A percentile compares a stretch with the other conserved stretches of the same genome.
These are phyloP conservation scores for Paraleonurus japonicus DNA, from an alignment of 257 asterid genomes.

Conservation along the genomic window DNA sequence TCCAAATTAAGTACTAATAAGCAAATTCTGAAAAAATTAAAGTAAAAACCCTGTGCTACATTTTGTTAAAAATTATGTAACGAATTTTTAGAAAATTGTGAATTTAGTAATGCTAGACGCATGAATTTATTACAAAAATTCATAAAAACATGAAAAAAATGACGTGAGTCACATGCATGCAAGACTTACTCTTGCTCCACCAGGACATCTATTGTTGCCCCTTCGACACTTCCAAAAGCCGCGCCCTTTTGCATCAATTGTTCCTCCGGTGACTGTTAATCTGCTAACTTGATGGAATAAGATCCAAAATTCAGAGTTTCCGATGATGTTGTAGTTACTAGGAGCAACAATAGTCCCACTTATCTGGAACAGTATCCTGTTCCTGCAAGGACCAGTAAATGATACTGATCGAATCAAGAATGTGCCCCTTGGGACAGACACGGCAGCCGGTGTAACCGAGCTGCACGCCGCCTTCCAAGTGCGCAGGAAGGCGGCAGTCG, in stretches of 20 bases:
- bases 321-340: constrained; percentile 36
- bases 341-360: constrained; percentile 73
- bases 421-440: constrained; percentile 58
- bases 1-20: too few relatives aligned
- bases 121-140: too few relatives aligned
- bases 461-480: constrained; percentile 75
- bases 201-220: constrained; percentile 41
- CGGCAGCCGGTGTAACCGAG: constrained; percentile 46
- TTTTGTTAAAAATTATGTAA: too few relatives aligned
- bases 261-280: constrained; percentile 56
- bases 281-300: constrained; percentile 57
- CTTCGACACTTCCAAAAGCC: constrained; percentile 59
- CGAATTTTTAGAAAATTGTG: too few relatives aligned
- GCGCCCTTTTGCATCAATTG: constrained; percentile 61
- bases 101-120: too few relatives aligned
- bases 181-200: constrained; percentile 62
- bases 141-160: too few relatives aligned
- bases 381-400: constrained; percentile 67
- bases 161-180: too few relatives aligned
- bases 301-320: constrained; percentile 60
- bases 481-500: constrained; percentile 51
- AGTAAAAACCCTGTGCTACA: too few relatives aligned
- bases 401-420: constrained; percentile 40
- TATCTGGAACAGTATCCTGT: constrained; percentile 43
- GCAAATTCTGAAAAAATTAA: not conserved